Percentiles rank a stretch among this genome's conserved stretches.
Conservation (phyloP, 441 rosid genomes). For the Jatropha multifida region DNA sequence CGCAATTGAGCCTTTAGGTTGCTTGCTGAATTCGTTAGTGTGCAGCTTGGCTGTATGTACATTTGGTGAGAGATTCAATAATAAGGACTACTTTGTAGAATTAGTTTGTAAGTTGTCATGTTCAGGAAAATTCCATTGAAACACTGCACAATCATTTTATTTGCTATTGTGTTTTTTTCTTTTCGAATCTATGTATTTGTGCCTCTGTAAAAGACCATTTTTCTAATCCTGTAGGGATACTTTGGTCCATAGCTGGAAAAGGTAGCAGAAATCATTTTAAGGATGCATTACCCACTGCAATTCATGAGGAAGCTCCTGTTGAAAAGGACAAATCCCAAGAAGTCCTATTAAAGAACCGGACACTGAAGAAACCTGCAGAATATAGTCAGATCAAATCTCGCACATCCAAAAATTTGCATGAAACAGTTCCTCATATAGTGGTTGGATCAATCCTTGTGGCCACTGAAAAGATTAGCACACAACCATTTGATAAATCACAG, state of each 20-base stretch:
- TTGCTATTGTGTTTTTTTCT: background rate
- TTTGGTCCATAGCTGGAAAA: constrained; percentile 40
- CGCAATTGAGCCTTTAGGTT: background rate
- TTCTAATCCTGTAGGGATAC: constrained; percentile 45
- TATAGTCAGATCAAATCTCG: constrained; percentile 30
- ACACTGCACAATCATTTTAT: background rate
- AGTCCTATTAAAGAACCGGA: constrained; percentile 45
- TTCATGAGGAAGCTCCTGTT: constrained; percentile 24
- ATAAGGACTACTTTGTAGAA: background rate
- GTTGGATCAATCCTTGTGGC: constrained; percentile 71
- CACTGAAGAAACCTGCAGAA: constrained; percentile 30
- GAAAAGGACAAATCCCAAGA: constrained; percentile 49
- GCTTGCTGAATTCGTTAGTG: background rate
- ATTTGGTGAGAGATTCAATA: background rate
- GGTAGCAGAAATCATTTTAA: constrained; percentile 31
- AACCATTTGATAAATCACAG: constrained; percentile 68
- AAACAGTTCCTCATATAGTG: constrained; percentile 36
- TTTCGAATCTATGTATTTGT: too few species aligned
- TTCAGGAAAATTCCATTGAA: background rate
- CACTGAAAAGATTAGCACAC: constrained; percentile 49
- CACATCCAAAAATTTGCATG: constrained; percentile 29
- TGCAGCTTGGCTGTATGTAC: background rate
- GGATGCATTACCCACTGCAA: constrained; percentile 26
- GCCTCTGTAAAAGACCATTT: too few species aligned
- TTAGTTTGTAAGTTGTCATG: background rate